Base-by-base conservation (phyloP, 352 stramenopile genomes). In the Phytopythium mirpurense region DNA sequence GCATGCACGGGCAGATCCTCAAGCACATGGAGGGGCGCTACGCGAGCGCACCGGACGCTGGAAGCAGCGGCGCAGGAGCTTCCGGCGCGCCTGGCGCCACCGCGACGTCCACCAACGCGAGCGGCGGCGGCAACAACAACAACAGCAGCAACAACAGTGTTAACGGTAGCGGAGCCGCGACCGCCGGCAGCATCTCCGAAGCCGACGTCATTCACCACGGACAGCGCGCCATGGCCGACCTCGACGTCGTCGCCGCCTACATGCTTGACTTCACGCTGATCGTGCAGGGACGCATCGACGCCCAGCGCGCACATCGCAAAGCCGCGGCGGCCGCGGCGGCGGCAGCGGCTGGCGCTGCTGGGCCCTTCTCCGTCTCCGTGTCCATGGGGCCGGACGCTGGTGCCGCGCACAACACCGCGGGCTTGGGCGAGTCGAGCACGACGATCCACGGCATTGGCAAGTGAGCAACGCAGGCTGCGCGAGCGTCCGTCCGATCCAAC, bases 231-330 rank as follows among this genome's bases (percentile, higher is more conserved):
- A 88, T 95, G 65, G 64, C 78, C 8, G 80, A 97, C 49, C 72
- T 98, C 11, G 91, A 98, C 46, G 85, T 97, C 14, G 93, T 98
- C 23, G 90, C 86, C 1, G 82, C 88, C 12, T 98, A 98, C 63
- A 96, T 98, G 84, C 74, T 83, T 23, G 92, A 98, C 64, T 98
- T 97, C 52, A 89, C 78, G 0, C 78, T 75, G 2, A 92, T 93
- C 42, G 79, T 91, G 2, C 81, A 92, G 29, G 68, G 71, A 1
- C 68, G 83, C 9, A 70, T 90, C 26, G 83, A 94, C 48, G 70
- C 68, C 0, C 79, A 94, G 55, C 63, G 79, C 27, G 74, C 83
- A 0, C 75, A 89, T 48, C 90, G 88, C 63, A 89, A 89, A 35
- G 71, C 75, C 32, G 52, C 60, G 19, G 65, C 62, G 9, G 67